These are phyloP conservation scores for Diplosphaera chodatii DNA, from an alignment of 139 green algal genomes.

Conservation along the genomic window DNA sequence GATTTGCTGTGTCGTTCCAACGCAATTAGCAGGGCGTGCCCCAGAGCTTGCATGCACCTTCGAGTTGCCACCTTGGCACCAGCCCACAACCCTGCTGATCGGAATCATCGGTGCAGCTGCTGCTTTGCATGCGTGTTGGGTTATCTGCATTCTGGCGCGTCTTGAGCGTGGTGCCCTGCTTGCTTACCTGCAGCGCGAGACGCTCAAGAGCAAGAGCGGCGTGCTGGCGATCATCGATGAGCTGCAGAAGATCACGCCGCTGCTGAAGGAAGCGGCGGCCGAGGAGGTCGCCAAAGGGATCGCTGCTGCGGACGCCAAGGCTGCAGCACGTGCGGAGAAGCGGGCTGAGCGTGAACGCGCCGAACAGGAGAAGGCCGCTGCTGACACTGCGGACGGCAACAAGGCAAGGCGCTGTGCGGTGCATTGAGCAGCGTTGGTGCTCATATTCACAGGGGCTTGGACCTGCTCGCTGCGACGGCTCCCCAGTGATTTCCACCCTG, in stretches of 20 bases:
- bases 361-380: background rate
- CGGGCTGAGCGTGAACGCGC: constrained; percentile 13
- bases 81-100: no score
- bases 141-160: no score
- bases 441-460: no score
- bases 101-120: no score
- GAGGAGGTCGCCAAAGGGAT: constrained; percentile 16
- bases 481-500: constrained; percentile 1
- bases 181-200: constrained; percentile 21
- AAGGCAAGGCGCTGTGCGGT: no score
- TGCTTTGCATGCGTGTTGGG: no score
- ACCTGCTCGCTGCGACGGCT: constrained; percentile 5
- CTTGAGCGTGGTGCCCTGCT: no score
- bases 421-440: no score
- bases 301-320: background rate
- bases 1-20: no score
- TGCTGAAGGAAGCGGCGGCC: constrained; percentile 25
- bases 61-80: no score
- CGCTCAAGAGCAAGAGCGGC: constrained; percentile 18
- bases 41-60: no score
- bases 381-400: background rate
- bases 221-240: constrained; percentile 39
- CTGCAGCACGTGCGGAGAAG: constrained; percentile 9
- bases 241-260: constrained; percentile 31
- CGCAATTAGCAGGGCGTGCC: no score